These are phyloP conservation scores for Metschnikowia corniflorae DNA, from an alignment of 805 yeast genomes.

Conservation along the genomic window DNA sequence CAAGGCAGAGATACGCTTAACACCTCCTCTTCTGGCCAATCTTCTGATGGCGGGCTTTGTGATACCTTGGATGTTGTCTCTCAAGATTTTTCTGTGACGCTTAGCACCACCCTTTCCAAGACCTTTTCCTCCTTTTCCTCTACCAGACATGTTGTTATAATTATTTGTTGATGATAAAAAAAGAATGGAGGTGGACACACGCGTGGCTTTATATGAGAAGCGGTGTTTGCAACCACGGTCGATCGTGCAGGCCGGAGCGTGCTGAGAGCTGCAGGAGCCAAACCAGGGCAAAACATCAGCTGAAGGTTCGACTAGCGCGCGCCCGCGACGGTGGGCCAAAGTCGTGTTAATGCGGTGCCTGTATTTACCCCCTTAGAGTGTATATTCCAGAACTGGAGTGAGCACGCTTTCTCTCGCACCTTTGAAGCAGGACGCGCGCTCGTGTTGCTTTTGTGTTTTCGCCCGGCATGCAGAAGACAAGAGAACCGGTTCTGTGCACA, in stretches of 20 bases:
- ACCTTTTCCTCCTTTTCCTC: constrained; percentile 99
- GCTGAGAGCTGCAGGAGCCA: constrained; percentile 7
- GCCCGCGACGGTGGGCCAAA: background rate
- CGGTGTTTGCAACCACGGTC: constrained; percentile 14
- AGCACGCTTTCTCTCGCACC: background rate
- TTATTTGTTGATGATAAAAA: constrained; percentile 17
- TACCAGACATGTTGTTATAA: constrained; percentile 78
- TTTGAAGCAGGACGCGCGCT: no score
- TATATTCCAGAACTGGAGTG: constrained; percentile 4
- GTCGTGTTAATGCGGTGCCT: constrained; percentile 1
- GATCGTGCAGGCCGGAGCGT: constrained; percentile 3
- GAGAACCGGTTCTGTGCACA: no score
- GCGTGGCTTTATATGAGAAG: constrained; percentile 8
- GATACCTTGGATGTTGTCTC: constrained; percentile 99
- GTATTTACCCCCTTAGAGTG: background rate
- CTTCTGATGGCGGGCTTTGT: constrained; percentile 99
- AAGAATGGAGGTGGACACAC: constrained; percentile 7
- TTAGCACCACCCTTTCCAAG: constrained; percentile 99
- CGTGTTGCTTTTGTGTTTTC: no score
- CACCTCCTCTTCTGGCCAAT: constrained; percentile 99
- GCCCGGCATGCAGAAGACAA: constrained; percentile 3
- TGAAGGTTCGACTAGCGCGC: background rate
- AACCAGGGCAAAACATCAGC: constrained; percentile 1
- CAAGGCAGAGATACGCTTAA: constrained; percentile 98
- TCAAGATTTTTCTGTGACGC: constrained; percentile 99